phyloP scores from a whole-genome alignment of 352 stramenopile species.

The Pythium phragmiticola region DNA sequence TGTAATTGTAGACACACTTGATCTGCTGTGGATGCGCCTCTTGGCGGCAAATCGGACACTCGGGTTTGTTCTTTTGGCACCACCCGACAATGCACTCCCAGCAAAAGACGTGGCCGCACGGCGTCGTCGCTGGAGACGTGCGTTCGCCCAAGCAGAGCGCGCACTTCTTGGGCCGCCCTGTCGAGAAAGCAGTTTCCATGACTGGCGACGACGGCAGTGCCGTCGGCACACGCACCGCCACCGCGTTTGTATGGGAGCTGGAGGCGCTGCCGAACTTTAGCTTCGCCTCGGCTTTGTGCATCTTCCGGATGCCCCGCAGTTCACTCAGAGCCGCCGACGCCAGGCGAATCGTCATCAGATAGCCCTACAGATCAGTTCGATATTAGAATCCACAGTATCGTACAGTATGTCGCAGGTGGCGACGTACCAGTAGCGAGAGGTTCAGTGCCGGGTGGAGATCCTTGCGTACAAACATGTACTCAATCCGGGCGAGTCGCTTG shows the following conservation, averaged over 20 bases:
- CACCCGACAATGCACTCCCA: slow-evolving; percentile 93
- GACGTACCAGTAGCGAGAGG: slow-evolving; percentile 63
- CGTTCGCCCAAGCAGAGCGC: slow-evolving; percentile 84
- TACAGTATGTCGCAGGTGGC: no score
- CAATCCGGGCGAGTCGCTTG: slow-evolving; percentile 64
- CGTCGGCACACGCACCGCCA: slow-evolving; percentile 35
- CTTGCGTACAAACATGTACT: slow-evolving; percentile 79
- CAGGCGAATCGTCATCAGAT: slow-evolving; percentile 75
- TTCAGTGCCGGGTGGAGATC: slow-evolving; percentile 59
- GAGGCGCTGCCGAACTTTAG: slow-evolving; percentile 30
- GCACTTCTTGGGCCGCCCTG: slow-evolving; percentile 63
- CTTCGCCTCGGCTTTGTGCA: slow-evolving; percentile 48
- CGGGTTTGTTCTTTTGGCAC: slow-evolving; percentile 90
- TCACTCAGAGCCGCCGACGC: slow-evolving; percentile 48
- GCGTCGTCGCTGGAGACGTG: slow-evolving; percentile 71
- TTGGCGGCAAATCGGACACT: slow-evolving; percentile 89
- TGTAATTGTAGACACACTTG: slow-evolving; percentile 91
- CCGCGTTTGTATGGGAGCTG: slow-evolving; percentile 3
- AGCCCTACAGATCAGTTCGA: slow-evolving; percentile 38
- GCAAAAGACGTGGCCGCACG: slow-evolving; percentile 91
- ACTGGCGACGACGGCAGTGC: neutral
- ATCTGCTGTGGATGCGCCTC: slow-evolving; percentile 87
- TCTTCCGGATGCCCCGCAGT: slow-evolving; percentile 46
- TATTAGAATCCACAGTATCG: no score
- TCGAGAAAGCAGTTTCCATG: slow-evolving; percentile 20